Percentiles rank a stretch among this genome's conserved stretches.
These are phyloP conservation scores for Pythium brassicae DNA, from an alignment of 352 stramenopile species.

Conservation along the genomic window DNA sequence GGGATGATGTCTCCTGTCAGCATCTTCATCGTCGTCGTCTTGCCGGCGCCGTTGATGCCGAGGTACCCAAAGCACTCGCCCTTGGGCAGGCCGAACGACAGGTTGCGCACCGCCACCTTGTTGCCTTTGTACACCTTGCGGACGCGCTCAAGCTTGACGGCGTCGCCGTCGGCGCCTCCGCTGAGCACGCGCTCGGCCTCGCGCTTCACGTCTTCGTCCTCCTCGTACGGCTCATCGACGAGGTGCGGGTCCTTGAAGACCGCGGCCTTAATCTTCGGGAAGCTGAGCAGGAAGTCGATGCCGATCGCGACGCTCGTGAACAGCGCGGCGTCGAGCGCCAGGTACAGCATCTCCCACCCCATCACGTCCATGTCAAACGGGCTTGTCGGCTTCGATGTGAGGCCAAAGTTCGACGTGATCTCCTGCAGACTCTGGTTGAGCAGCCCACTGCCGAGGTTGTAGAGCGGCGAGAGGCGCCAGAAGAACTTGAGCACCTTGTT, in stretches of 20 bases:
- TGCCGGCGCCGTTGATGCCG: constrained; percentile 93
- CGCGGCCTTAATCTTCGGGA: constrained; percentile 51
- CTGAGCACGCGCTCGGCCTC: constrained; percentile 30
- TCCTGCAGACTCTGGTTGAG: constrained; percentile 7
- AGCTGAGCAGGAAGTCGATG: constrained; percentile 60
- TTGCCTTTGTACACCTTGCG: constrained; percentile 40
- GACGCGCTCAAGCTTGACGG: constrained; percentile 26
- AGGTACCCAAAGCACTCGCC: constrained; percentile 95
- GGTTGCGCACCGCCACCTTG: constrained; percentile 75
- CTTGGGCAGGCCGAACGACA: constrained; percentile 73
- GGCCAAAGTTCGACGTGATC: constrained; percentile 14
- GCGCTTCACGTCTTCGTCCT: constrained; percentile 42
- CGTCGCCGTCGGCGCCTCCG: constrained; percentile 26
- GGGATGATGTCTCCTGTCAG: constrained; percentile 87
- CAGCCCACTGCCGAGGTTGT: constrained; percentile 26
- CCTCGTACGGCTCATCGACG: constrained; percentile 25
- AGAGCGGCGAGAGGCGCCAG: constrained; percentile 55
- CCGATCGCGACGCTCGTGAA: constrained; percentile 23
- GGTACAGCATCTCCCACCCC: constrained; percentile 31
- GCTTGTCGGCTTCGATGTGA: constrained; percentile 3
- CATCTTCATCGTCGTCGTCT: constrained; percentile 96
- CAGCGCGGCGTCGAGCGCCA: constrained; percentile 19
- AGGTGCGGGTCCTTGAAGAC: constrained; percentile 49
- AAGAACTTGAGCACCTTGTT: constrained; percentile 49
- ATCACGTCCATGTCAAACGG: constrained; percentile 29